Base-by-base conservation (phyloP, 306 rosid species). In the Cicer yamashitae region DNA sequence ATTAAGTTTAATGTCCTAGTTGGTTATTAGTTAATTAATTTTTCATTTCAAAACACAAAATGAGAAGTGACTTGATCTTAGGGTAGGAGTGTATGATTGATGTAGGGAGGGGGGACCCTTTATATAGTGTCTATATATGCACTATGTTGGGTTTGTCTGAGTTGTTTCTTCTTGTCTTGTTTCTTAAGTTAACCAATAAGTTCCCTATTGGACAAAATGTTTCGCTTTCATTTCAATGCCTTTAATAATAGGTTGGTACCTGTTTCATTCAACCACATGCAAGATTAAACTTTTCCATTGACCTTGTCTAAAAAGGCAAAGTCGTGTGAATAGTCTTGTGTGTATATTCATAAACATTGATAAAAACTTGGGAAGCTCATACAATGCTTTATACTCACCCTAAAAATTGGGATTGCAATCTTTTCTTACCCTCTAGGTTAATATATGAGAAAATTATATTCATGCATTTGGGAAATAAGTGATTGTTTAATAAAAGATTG, bases 91-190 rank as follows among this genome's bases (percentile, higher is more conserved):
- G 44, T 38, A 8, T 50, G 81, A n/a, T 77, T 6, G 40, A 7
- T 7, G n/a, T 6, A 15, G 54, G 18, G 1, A n/a, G 5, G 18
- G 41, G 66, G 83, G 84, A 84, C 71, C 82, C 82, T 56, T 22
- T 65, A 13, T 62, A 18, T 45, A 71, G 70, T 37, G 76, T 10
- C 64, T 58, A 54, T 13, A 18, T 10, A 15, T 76, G 77, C 71
- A 60, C 62, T 40, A 22, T 62, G 68, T 54, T 46, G 69, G 74
- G 67, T 43, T 66, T 78, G 84, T 82, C 77, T 76, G 74, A 73
- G 82, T 85, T 60, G 84, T 85, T 82, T 85, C 68, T 65, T 74
- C 43, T 77, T 74, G 86, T 82, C 82, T 70, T 70, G 39, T 47
- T 56, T 45, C 57, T 18, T n/a, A 30, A 75, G 71, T 67, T 73